phyloP scores from a whole-genome alignment of 768 basidiomycete genomes.

The Xerocomellus amylosporus region DNA sequence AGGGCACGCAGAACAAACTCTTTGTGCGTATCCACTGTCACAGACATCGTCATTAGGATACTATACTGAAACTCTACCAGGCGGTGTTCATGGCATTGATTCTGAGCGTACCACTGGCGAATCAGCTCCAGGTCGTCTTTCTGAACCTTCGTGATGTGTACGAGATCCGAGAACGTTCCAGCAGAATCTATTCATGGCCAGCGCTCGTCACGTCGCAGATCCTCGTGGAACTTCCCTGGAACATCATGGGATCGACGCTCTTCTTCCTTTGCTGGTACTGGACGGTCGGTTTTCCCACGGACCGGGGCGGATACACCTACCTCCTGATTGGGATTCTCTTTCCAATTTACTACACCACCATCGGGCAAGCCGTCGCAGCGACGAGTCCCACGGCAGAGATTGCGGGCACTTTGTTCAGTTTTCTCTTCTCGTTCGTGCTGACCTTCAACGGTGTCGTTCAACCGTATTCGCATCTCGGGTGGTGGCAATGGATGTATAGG shows the following conservation, averaged over 20 bases:
- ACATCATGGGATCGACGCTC: slow-evolving; percentile 53
- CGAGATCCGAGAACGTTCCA: slow-evolving; percentile 63
- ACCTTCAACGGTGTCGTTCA: slow-evolving; percentile 72
- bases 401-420: slow-evolving; percentile 54
- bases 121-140: slow-evolving; percentile 64
- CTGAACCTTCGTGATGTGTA: slow-evolving; percentile 58
- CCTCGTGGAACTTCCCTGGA: slow-evolving; percentile 59
- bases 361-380: slow-evolving; percentile 59
- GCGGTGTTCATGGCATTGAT: slow-evolving; percentile 58
- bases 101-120: slow-evolving; percentile 48
- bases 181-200: slow-evolving; percentile 64
- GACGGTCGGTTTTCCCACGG: slow-evolving; percentile 58
- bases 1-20: slow-evolving; percentile 63
- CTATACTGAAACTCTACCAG: slow-evolving; percentile 25
- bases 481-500: slow-evolving; percentile 73
- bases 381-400: slow-evolving; percentile 61
- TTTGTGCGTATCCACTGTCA: slow-evolving; percentile 45
- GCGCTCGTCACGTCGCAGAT: slow-evolving; percentile 55
- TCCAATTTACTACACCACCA: slow-evolving; percentile 59
- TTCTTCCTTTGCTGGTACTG: slow-evolving; percentile 71
- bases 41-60: background rate
- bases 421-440: slow-evolving; percentile 60
- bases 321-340: slow-evolving; percentile 53
- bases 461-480: slow-evolving; percentile 54
- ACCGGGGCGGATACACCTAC: slow-evolving; percentile 58